These are phyloP conservation scores for Suillus placidus DNA, from an alignment of 768 basidiomycete genomes.

Conservation along the genomic window DNA sequence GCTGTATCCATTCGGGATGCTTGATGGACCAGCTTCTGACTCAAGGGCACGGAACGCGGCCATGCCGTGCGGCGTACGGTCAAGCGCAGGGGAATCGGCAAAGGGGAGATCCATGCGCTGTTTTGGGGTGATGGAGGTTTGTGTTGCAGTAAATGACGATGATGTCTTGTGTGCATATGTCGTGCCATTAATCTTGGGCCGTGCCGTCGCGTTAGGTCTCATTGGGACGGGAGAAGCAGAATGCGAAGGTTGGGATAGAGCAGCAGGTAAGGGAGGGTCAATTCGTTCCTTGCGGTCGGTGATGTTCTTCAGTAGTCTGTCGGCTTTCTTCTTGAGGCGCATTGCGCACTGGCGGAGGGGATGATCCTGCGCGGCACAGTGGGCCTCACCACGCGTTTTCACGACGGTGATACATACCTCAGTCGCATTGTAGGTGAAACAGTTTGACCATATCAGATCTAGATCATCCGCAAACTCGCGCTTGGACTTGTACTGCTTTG, in stretches of 20 bases:
- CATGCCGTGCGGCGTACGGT: slow-evolving; percentile 80
- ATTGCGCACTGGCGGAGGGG: slow-evolving; percentile 82
- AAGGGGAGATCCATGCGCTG: slow-evolving; percentile 51
- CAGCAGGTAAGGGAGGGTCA: slow-evolving; percentile 65
- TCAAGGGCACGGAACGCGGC: slow-evolving; percentile 63
- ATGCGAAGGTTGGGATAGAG: slow-evolving; percentile 35
- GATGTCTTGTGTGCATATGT: slow-evolving; percentile 41
- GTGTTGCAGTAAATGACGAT: slow-evolving; percentile 37
- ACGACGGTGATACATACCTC: slow-evolving; percentile 61
- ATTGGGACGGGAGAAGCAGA: slow-evolving; percentile 21
- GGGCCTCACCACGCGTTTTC: slow-evolving; percentile 2
- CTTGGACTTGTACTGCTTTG: slow-evolving; percentile 91
- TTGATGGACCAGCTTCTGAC: slow-evolving; percentile 37
- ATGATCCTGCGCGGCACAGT: slow-evolving; percentile 61
- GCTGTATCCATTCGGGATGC: slow-evolving; percentile 32
- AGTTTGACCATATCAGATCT: slow-evolving; percentile 97
- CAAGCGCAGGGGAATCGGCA: slow-evolving; percentile 65
- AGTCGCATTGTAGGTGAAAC: slow-evolving; percentile 87
- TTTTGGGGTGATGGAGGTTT: slow-evolving; percentile 21
- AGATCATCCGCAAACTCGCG: slow-evolving; percentile 92
- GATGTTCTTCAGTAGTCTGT: slow-evolving; percentile 83
- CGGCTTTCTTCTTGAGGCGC: slow-evolving; percentile 82
- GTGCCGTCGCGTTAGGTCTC: slow-evolving; percentile 39
- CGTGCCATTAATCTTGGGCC: slow-evolving; percentile 49
- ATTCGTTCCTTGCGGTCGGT: slow-evolving; percentile 84